A percentile compares a stretch with the other conserved stretches of the same genome.
These are phyloP conservation scores for Sungouiella thailandica DNA, from an alignment of 805 yeast species.

Conservation along the genomic window DNA sequence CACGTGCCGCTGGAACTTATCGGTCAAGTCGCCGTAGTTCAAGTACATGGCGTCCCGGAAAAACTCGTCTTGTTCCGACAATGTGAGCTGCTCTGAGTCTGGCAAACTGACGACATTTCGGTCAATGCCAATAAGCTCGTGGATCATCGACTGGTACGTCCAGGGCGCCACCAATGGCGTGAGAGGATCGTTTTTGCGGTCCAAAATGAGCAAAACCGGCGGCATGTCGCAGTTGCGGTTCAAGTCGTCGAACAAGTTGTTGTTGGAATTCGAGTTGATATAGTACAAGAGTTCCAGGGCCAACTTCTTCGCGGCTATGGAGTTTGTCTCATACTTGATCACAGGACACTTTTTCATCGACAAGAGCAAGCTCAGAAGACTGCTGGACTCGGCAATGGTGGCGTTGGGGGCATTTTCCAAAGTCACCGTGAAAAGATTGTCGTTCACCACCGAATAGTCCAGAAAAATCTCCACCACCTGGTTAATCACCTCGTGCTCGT, in stretches of 20 bases:
- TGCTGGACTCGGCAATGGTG: constrained; percentile 30
- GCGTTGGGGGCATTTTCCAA: constrained; percentile 7
- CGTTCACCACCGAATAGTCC: constrained; percentile 73
- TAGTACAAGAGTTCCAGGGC: constrained; percentile 62
- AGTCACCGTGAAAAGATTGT: constrained; percentile 49
- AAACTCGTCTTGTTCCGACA: constrained; percentile 66
- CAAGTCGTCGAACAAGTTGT: constrained; percentile 59
- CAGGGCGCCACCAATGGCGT: constrained; percentile 93
- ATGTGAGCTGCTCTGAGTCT: constrained; percentile 42
- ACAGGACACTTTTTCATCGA: constrained; percentile 75
- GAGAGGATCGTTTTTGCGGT: constrained; percentile 84
- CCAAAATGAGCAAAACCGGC: constrained; percentile 71
- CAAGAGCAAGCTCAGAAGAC: constrained; percentile 53
- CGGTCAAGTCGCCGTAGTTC: constrained; percentile 94
- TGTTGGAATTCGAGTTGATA: constrained; percentile 49
- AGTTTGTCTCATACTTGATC: constrained; percentile 70
- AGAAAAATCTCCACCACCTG: constrained; percentile 80
- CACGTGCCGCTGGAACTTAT: constrained; percentile 78
- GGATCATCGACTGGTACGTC: constrained; percentile 98
- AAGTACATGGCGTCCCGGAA: constrained; percentile 76
- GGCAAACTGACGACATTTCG: constrained; percentile 76
- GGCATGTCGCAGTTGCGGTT: constrained; percentile 59
- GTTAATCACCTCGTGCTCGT: constrained; percentile 74
- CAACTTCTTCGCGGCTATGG: constrained; percentile 57
- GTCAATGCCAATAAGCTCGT: constrained; percentile 78